These are phyloP conservation scores for Fennellomyces sp. DNA, from an alignment of 371 early-diverging fungal species.

Conservation along the genomic window DNA sequence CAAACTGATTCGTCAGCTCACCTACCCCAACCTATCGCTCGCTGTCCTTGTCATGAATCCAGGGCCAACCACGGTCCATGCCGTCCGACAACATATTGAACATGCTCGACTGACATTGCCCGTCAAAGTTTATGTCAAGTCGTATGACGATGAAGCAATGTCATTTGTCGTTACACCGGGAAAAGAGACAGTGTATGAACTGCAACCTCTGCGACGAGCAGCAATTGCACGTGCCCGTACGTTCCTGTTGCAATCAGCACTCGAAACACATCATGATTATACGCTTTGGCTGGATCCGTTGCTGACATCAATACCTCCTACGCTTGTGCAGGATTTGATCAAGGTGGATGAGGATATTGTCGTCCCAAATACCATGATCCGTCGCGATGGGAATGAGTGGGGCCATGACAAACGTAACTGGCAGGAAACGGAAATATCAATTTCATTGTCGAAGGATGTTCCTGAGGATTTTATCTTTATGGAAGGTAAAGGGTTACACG, in stretches of 20 bases:
- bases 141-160: conserved; percentile 21
- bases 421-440: conserved; percentile 56
- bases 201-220: conserved; percentile 47
- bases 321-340: conserved; percentile 50
- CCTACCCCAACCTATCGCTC: conserved; percentile 10
- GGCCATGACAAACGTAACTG: conserved; percentile 57
- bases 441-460: conserved; percentile 34
- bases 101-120: conserved; percentile 18
- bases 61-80: conserved; percentile 15
- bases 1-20: conserved; percentile 4
- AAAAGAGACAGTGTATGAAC: conserved; percentile 34
- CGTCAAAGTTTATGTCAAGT: conserved; percentile 28
- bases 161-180: conserved; percentile 10
- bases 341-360: conserved; percentile 50
- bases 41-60: conserved; percentile 20
- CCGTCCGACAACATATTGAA: conserved; percentile 16
- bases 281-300: conserved; percentile 61
- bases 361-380: conserved; percentile 56
- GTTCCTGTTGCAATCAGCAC: conserved; percentile 49
- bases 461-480: conserved; percentile 30
- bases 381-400: conserved; percentile 9
- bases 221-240: conserved; percentile 58
- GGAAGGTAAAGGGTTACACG: too few relatives aligned
- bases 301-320: conserved; percentile 45
- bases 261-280: conserved; percentile 51